A percentile compares a stretch with the other conserved stretches of the same genome.
Evolutionary conservation across 2,329 filamentous ascomycete species (phyloP).

Genomic region (Aspergillus ustus): DNA sequence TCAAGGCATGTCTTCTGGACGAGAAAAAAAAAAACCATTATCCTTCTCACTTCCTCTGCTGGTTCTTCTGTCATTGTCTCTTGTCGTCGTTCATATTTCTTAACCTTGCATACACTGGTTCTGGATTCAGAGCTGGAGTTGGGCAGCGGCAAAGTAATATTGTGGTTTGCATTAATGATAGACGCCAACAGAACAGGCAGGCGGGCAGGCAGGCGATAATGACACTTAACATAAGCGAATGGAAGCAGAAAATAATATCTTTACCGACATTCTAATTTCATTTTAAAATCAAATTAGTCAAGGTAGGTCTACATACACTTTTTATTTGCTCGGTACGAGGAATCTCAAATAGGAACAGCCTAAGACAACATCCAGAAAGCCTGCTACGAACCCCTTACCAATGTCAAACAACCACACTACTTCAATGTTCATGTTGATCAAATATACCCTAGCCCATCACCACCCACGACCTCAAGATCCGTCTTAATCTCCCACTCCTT

Average conservation of each 20-base stretch:
- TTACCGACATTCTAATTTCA: background rate
- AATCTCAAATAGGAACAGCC: background rate
- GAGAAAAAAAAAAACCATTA: background rate
- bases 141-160: background rate
- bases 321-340: background rate
- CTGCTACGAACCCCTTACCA: background rate
- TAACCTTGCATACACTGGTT: conserved; percentile 3
- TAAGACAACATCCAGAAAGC: background rate
- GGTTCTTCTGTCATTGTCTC: background rate
- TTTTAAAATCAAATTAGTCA: background rate
- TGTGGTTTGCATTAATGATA: background rate
- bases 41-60: background rate
- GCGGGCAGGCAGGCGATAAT: background rate
- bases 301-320: background rate
- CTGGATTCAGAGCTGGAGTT: background rate
- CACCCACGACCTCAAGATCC: conserved; percentile 70
- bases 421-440: conserved; percentile 21
- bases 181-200: background rate
- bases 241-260: background rate
- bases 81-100: background rate
- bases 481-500: conserved; percentile 69
- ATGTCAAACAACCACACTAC: no score
- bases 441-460: conserved; percentile 62
- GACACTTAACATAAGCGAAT: background rate
- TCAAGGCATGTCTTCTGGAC: background rate